These are phyloP conservation scores for Tuber melanosporum DNA, from an alignment of 495 filamentous ascomycete species.

Conservation along the genomic window DNA sequence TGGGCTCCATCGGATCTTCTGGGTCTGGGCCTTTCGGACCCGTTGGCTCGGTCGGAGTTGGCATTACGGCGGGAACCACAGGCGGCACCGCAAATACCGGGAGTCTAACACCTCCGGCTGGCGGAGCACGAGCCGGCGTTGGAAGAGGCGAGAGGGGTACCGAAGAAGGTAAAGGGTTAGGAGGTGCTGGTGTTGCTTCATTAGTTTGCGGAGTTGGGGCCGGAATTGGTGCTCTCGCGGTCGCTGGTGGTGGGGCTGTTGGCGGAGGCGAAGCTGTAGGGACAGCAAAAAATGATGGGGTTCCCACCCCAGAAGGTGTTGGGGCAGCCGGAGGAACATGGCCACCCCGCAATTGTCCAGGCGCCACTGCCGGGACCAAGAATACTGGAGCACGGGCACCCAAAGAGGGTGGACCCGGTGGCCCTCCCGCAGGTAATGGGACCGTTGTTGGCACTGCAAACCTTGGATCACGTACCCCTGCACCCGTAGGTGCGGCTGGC, in stretches of 20 bases:
- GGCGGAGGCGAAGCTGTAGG: not conserved
- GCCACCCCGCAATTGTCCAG: not conserved
- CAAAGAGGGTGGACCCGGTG: not conserved
- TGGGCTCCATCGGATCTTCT: no score
- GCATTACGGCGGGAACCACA: not conserved
- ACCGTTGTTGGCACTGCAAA: not conserved
- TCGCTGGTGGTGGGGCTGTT: not conserved
- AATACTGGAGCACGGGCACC: not conserved
- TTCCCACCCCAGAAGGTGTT: not conserved
- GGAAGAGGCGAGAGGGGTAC: not conserved
- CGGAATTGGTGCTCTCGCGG: not conserved
- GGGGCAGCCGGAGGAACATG: not conserved
- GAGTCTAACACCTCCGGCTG: not conserved
- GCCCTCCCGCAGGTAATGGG: not conserved
- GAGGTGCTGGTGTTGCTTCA: not conserved
- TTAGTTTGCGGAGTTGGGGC: not conserved
- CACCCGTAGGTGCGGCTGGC: not conserved
- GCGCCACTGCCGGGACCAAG: not conserved
- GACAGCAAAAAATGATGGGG: not conserved
- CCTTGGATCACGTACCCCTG: not conserved
- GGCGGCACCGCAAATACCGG: not conserved
- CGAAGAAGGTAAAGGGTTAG: not conserved
- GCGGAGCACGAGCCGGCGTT: not conserved
- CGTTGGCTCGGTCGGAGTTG: not conserved
- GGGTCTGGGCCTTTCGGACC: not conserved